Conservation (phyloP, 495 filamentous ascomycete genomes). For the Aeminium ludgeri region DNA sequence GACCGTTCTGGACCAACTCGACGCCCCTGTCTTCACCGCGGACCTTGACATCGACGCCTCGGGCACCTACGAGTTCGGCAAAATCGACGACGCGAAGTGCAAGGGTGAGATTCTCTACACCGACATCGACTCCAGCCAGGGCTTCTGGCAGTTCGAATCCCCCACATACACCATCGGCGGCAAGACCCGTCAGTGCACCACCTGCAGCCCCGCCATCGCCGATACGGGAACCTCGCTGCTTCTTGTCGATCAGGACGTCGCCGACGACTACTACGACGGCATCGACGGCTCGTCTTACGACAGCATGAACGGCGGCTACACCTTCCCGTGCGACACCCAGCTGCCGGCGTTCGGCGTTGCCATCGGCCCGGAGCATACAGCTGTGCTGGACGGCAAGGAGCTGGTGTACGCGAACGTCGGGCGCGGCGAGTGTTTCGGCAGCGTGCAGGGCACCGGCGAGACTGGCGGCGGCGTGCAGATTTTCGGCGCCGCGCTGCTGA, state of each 20-base stretch:
- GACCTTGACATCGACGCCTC: constrained; percentile 42
- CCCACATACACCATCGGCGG: constrained; percentile 38
- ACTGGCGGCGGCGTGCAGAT: constrained; percentile 45
- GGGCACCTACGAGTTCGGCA: constrained; percentile 65
- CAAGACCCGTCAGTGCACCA: constrained; percentile 17
- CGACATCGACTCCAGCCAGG: constrained; percentile 41
- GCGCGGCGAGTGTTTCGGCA: constrained; percentile 25
- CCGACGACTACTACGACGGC: constrained; percentile 34
- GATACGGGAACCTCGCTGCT: constrained; percentile 30
- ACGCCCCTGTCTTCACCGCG: constrained; percentile 55
- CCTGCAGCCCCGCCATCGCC: constrained; percentile 25
- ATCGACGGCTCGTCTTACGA: constrained; percentile 39
- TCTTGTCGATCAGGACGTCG: constrained; percentile 24
- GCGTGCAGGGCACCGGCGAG: constrained; percentile 34
- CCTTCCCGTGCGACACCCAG: constrained; percentile 43
- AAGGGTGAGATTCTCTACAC: constrained; percentile 45
- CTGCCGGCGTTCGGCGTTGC: constrained; percentile 53
- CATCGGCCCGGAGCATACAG: constrained; percentile 42
- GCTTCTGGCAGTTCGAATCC: constrained; percentile 64
- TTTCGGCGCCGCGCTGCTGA: constrained; percentile 66
- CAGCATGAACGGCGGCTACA: constrained; percentile 38
- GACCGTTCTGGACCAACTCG: constrained; percentile 45
- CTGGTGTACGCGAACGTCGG: constrained; percentile 50
- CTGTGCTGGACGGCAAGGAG: constrained; percentile 45
- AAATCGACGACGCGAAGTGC: constrained; percentile 50